Evolutionary conservation across 495 filamentous ascomycete genomes (phyloP), one percentile per base, ranked within the genome.

Genomic region (Pseudomonodictys pantanalensis): DNA sequence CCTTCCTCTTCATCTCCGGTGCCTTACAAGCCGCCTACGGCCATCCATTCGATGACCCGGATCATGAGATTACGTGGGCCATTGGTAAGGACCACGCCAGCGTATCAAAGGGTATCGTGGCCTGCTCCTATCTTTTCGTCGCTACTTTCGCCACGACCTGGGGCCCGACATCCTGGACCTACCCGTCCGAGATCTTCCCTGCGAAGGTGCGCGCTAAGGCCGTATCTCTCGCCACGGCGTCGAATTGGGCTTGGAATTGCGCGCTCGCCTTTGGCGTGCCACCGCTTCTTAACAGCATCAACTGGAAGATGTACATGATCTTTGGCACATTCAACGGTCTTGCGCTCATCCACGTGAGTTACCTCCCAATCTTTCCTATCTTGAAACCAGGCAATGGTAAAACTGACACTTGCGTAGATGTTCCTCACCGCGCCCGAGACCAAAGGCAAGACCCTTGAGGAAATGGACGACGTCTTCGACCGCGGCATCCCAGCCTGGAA

Each of bases 121-220:
- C 83, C 10, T 80, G 79, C 64, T 83, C 82, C 8, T 87, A 86
- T 65, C 75, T 87, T 46, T 86, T 87, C 67, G 84, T 87, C 32
- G 79, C 79, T 24, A 80, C 78, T 1, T 87, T 83, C 50, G 82
- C 81, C 0, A 80, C 79, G 6, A 83, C 81, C 2, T 83, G 80
- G 81, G 79, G 60, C 10, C 81, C 80, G 0, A 75, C 76, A 22
- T 78, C 78, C 22, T 88, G 85, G 85, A 80, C 81, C 2, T 86
- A 86, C 68, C 83, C 84, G 0, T 79, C 81, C 10, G 85, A 88
- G 63, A 84, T 88, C 56, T 87, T 82, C 66, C 85, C 86, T 0
- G 71, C 79, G 55, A 83, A 83, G 67, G 78, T 87, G 48, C 81
- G 85, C 53, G 84, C 84, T 28, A 86, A 85, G 57, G 86, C 83